Evolutionary conservation across 1,139 yeast genomes (phyloP), one percentile per base, ranked within the genome.

Genomic region (Hyphopichia wangnamkhiaoensis): DNA sequence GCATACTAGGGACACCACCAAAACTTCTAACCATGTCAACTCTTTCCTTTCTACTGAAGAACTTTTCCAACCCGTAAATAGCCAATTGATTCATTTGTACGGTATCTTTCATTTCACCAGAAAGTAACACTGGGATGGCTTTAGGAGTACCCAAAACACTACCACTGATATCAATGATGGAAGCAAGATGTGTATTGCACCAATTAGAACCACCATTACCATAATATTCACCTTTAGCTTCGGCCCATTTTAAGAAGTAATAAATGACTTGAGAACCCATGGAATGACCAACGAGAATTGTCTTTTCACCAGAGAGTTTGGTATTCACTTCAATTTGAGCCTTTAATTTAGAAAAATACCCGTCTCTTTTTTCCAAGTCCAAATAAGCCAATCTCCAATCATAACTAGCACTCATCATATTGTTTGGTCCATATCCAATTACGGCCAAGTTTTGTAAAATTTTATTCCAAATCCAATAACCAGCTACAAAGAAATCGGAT

Each of bases 381-480:
- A 88, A 67, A 59, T 88, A 94, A 0, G 96, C 84, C 52, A 93
- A 73, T 53, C 98, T 76, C 98, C 98, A 93, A 61, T 93, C 98
- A 59, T 93, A 93, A 2, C 96, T 76, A 1, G 98, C 98, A 40
- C 91, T 82, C 24, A 76, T 58, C 98, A 93, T 90, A 53, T 79
- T 87, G 52, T 89, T 84, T 2, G 96, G 93, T 33, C 89, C 95
- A 61, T 93, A 93, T 0, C 97, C 97, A 46, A 94, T 78, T 1
- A 89, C 98, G 1, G 96, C 95, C 48, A 94, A 69, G 54, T 94
- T 94, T 59, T 93, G 96, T 14, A 93, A 70, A 40, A 93, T 80
- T 59, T 94, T 93, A 59, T 89, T 89, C 98, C 98, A 93, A 52
- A 93, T 88, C 98, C 98, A 93, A 63, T 93, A 93, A 0, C 98